Percentiles rank a stretch among this genome's conserved stretches.
phyloP scores from a whole-genome alignment of 306 rosid genomes.

The Quercus berberidifolia region DNA sequence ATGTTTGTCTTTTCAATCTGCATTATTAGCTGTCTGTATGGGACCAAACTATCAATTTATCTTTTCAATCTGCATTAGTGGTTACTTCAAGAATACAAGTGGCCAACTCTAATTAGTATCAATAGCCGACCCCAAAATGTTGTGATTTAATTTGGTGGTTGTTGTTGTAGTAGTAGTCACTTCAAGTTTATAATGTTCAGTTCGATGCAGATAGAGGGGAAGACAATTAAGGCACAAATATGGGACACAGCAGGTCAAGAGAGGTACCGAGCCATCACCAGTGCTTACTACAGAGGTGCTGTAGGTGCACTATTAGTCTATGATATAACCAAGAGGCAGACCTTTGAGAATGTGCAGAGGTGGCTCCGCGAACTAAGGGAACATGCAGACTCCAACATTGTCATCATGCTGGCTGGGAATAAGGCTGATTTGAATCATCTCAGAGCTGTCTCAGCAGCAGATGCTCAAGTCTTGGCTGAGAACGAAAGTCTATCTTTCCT shows the following conservation, averaged over 20 bases:
- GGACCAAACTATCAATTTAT: no score
- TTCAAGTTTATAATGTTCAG: not conserved
- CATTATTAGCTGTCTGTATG: no score
- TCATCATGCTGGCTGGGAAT: constrained; percentile 71
- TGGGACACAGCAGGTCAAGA: constrained; percentile 95
- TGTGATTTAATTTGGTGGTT: no score
- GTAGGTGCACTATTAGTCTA: constrained; percentile 73
- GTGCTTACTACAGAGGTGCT: constrained; percentile 87
- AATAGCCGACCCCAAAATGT: no score
- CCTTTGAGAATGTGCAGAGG: constrained; percentile 66
- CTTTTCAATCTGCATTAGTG: no score
- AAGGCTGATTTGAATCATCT: constrained; percentile 69
- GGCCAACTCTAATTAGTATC: no score
- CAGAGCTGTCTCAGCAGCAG: constrained; percentile 54
- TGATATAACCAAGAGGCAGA: constrained; percentile 78
- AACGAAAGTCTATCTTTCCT: constrained; percentile 56
- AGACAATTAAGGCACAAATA: constrained; percentile 85
- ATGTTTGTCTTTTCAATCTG: no score
- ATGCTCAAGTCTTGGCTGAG: constrained; percentile 66
- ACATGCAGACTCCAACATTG: constrained; percentile 76
- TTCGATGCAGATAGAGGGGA: constrained; percentile 64
- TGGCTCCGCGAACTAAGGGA: constrained; percentile 84
- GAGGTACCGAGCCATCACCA: constrained; percentile 77
- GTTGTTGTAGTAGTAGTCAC: no score
- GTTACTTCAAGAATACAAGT: no score